Evolutionary conservation across 1,284 basidiomycete genomes (phyloP).

Genomic region (Cutaneotrichosporon cutaneum): DNA sequence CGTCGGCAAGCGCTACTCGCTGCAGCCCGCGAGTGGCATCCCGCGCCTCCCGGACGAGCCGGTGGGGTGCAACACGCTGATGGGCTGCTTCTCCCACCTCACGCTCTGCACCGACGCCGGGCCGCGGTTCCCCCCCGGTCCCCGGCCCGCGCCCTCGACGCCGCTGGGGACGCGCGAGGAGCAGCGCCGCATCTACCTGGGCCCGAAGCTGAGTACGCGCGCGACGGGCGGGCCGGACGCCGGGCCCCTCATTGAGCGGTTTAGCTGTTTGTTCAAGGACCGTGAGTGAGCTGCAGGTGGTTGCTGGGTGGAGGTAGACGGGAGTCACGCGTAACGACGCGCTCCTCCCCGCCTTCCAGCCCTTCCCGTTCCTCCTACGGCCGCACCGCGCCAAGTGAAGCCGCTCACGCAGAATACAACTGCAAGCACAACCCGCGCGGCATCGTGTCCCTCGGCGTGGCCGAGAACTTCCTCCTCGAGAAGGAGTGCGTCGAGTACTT

Average conservation of each 20-base stretch:
- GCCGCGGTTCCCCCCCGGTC: conserved; percentile 8
- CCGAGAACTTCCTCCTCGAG: conserved; percentile 54
- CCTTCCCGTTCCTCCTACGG: no score
- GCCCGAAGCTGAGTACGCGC: conserved; percentile 45
- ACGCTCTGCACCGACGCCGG: conserved; percentile 26
- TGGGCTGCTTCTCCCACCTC: conserved; percentile 38
- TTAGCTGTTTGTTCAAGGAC: conserved; percentile 49
- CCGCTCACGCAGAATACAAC: conserved; percentile 50
- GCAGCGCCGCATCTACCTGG: conserved; percentile 43
- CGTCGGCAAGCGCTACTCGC: neutral
- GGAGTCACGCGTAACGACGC: no score
- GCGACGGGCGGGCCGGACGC: conserved; percentile 50
- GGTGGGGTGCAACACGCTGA: conserved; percentile 36
- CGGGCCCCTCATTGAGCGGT: conserved; percentile 49
- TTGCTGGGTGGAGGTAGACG: no score
- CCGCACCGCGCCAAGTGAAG: no score
- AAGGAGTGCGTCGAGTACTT: conserved; percentile 48
- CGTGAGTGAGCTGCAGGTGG: conserved; percentile 31
- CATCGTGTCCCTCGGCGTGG: conserved; percentile 54
- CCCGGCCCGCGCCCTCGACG: conserved; percentile 28
- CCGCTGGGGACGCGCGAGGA: conserved; percentile 37
- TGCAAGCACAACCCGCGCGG: conserved; percentile 48
- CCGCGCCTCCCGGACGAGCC: conserved; percentile 35
- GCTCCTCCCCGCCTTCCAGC: neutral
- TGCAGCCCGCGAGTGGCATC: conserved; percentile 22